Percentiles rank a stretch among this genome's conserved stretches.
Evolutionary conservation across 2,329 filamentous ascomycete species (phyloP).

Genomic region (Paracoccidioides brasiliensis): DNA sequence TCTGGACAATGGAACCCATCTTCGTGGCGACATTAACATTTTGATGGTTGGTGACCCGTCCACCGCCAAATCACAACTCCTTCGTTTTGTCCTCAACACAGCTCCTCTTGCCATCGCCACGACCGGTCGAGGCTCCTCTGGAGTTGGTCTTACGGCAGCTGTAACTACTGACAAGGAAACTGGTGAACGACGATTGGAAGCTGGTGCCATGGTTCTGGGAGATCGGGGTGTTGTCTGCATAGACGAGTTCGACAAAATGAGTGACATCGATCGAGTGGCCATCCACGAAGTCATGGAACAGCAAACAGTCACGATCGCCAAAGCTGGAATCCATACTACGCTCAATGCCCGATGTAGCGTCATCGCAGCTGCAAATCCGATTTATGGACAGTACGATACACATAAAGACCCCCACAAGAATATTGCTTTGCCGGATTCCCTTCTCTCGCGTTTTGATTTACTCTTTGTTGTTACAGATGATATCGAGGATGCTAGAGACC

Average conservation of each 20-base stretch:
- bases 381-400: constrained; percentile 95
- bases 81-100: constrained; percentile 94
- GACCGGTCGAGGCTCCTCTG: constrained; percentile 89
- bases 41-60: constrained; percentile 98
- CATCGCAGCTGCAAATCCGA: constrained; percentile 89
- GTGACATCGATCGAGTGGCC: constrained; percentile 89
- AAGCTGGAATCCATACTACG: constrained; percentile 95
- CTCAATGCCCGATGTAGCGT: constrained; percentile 95
- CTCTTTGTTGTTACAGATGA: constrained; percentile 97
- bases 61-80: constrained; percentile 93
- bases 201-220: constrained; percentile 95
- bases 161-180: constrained; percentile 97
- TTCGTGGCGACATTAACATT: constrained; percentile 98
- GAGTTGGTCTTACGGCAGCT: constrained; percentile 91
- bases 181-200: constrained; percentile 84
- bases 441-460: constrained; percentile 95
- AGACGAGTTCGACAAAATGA: constrained; percentile 99
- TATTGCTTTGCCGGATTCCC: constrained; percentile 89
- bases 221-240: constrained; percentile 97
- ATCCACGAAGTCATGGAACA: constrained; percentile 99
- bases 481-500: constrained; percentile 84
- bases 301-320: constrained; percentile 97
- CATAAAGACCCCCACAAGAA: constrained; percentile 99
- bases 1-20: constrained; percentile 89
- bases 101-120: constrained; percentile 93